Evolutionary conservation across 305 asterid species (phyloP), one percentile per base, ranked within the genome.

Genomic region (Rubia tinctorum): DNA sequence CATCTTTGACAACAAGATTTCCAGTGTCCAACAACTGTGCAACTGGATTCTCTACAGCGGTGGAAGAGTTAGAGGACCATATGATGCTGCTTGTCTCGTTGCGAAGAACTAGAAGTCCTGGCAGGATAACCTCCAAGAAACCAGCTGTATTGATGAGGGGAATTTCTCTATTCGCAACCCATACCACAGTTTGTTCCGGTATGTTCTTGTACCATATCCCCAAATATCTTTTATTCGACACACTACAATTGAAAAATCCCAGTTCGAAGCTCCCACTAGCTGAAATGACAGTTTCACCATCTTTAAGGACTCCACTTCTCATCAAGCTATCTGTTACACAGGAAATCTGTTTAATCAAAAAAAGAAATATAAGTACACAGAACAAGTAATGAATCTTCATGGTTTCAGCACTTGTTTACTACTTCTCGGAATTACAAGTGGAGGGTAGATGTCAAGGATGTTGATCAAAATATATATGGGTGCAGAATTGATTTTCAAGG

Each of bases 191-290:
- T 0, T 15, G 61, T 2, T 14, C 7, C 10, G 76, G 42, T 20
- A 80, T 79, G 14, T 69, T 64, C 71, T 60, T 69, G 64, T 76
- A 80, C 83, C 83, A 80, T 64, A 76, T 80, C 4, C 83, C 83
- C 4, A 80, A 14, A 6, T 76, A 80, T 20, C 80, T 47, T 23
- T 68, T 64, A 1, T 23, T 64, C 2, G 81, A 64, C 8, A 39
- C 40, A 18, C 76, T 69, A 5, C 71, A 71, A 69, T 53, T 73
- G 44, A 80, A 80, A 22, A 80, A 80, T 3, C 83, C 83, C 71
- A 80, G 23, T 27, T 69, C 76, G 39, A 76, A 80, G 68, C 64
- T 73, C 47, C 83, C 81, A 69, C 64, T 68, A 0, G 83, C 63
- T 42, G 83, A 80, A 64, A 67, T 73, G 25, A 80, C 76, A 22